These are phyloP conservation scores for Flaveria trinervia DNA, from an alignment of 129 eudicot genomes.

Conservation along the genomic window DNA sequence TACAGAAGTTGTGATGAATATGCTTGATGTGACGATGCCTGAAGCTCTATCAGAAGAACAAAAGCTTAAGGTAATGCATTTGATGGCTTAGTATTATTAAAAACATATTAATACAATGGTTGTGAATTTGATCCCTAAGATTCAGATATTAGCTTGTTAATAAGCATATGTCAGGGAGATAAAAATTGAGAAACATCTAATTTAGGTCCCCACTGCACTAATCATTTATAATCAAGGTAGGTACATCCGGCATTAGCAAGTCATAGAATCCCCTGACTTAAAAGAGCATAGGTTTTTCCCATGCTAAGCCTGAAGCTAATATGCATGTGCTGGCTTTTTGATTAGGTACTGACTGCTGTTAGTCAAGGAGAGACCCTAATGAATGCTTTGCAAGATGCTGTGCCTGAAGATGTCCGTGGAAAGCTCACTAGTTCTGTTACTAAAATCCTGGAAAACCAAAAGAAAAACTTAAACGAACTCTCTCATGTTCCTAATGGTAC, in stretches of 20 bases:
- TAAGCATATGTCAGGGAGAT: neutral
- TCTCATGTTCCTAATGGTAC: constrained; percentile 40
- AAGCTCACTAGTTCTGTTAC: constrained; percentile 72
- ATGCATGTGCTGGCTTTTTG: constrained; percentile 15
- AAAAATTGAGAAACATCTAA: neutral
- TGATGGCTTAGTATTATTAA: neutral
- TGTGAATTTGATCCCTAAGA: neutral
- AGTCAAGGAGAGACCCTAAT: constrained; percentile 83
- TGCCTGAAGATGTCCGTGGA: constrained; percentile 94
- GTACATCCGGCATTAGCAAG: constrained; percentile 17
- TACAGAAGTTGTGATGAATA: constrained; percentile 72
- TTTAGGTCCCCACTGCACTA: neutral
- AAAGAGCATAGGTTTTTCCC: constrained; percentile 13
- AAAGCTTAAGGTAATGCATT: constrained; percentile 61
- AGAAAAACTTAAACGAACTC: constrained; percentile 53
- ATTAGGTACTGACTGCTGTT: constrained; percentile 78
- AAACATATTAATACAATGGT: neutral
- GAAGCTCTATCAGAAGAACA: constrained; percentile 70
- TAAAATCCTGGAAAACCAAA: constrained; percentile 58
- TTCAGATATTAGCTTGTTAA: neutral
- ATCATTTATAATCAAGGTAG: neutral
- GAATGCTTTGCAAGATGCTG: constrained; percentile 91
- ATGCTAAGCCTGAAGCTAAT: neutral
- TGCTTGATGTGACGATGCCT: constrained; percentile 87
- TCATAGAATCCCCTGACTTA: constrained; percentile 8